Percentiles rank a stretch among this genome's conserved stretches.
Conservation (phyloP, 441 rosid species). For the Biscutella laevigata region DNA sequence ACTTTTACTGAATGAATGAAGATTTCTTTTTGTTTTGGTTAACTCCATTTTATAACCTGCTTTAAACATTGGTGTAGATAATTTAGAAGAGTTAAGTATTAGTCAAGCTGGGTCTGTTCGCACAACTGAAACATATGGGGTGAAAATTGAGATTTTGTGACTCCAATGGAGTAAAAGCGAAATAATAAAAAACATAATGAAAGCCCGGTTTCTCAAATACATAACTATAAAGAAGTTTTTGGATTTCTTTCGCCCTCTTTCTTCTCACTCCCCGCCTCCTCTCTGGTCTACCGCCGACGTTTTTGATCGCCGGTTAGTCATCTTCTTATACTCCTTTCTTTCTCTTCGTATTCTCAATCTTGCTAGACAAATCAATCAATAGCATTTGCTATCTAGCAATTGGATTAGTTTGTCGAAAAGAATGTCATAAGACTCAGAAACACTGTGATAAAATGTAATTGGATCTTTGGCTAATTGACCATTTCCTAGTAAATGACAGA, state of each 20-base stretch:
- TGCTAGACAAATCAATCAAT: neutral
- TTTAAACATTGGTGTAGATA: too few relatives aligned
- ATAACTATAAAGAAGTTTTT: neutral
- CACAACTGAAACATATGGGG: neutral
- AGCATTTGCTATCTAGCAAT: neutral
- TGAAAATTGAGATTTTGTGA: neutral
- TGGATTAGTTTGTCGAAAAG: neutral
- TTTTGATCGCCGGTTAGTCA: constrained; percentile 12
- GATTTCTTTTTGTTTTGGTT: too few relatives aligned
- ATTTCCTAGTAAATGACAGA: neutral
- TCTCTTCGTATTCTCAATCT: neutral
- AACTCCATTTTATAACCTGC: too few relatives aligned
- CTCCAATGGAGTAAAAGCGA: neutral
- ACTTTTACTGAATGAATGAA: too few relatives aligned
- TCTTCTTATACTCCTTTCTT: neutral
- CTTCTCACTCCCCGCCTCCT: constrained; percentile 4
- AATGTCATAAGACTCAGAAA: neutral
- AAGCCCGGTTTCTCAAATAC: neutral
- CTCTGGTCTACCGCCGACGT: neutral
- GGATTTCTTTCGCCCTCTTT: neutral
- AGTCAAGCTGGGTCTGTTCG: too few relatives aligned
- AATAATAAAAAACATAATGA: neutral
- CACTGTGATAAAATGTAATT: neutral
- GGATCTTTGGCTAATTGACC: neutral
- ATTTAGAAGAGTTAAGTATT: too few relatives aligned